Conservation (phyloP, 78 protist genomes). For the slime mould (Dictyostelium discoideum) region DNA sequence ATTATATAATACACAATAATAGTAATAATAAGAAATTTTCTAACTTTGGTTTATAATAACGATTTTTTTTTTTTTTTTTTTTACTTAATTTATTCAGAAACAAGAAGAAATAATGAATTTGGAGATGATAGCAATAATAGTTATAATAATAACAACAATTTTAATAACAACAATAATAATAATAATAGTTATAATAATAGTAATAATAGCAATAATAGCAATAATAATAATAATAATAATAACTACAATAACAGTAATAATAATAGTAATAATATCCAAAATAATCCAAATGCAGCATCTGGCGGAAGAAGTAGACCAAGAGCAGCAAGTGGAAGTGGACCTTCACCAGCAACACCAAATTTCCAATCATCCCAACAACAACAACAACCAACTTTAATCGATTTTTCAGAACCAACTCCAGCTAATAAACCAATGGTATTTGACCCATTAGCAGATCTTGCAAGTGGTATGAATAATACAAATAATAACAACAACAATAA, state of each 20-base stretch:
- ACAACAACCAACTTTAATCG: conserved; percentile 36
- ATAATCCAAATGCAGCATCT: neutral
- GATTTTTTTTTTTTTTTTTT: too few species aligned
- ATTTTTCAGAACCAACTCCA: conserved; percentile 70
- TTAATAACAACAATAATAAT: neutral
- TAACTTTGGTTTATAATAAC: neutral
- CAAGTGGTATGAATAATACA: neutral
- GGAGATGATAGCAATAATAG: neutral
- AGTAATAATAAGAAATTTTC: neutral
- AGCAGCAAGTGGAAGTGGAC: conserved; percentile 73
- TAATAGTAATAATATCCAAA: neutral
- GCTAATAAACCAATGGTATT: conserved; percentile 35
- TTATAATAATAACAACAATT: neutral
- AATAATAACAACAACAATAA: neutral
- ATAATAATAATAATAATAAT: neutral
- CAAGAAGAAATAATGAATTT: conserved; percentile 1
- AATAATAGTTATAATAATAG: neutral
- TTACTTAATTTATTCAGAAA: neutral
- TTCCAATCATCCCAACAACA: neutral
- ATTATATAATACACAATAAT: too few species aligned
- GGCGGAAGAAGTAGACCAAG: conserved; percentile 40
- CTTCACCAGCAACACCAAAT: neutral
- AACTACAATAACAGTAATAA: neutral
- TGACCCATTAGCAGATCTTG: conserved; percentile 41
- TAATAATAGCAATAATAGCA: neutral